Base-by-base conservation (phyloP, 768 basidiomycete genomes). In the Gelatoporia subvermispora region DNA sequence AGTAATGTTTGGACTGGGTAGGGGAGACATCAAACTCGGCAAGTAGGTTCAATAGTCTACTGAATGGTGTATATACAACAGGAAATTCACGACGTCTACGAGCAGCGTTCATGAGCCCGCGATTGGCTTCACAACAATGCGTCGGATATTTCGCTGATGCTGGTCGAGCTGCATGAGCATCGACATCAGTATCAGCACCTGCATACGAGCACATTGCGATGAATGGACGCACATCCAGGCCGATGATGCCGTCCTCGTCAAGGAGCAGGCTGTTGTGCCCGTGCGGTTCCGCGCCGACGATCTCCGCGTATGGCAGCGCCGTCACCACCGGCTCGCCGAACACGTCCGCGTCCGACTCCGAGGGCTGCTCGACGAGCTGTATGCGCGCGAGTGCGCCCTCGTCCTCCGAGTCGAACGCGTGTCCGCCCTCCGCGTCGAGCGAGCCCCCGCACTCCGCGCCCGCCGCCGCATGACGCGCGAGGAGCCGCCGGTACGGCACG, bases 181-280 rank as follows among this genome's bases (percentile, higher is more conserved):
- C 13, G 16, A n/a, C 11, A 21, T 41, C 38, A 51, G 22, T 23
- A 25, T 41, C 38, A 34, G 17, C 20, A 4, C 11, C 18, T 35
- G 17, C 11, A 5, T 13, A 5, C 17, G 20, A 8, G 3, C 40
- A 13, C 7, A 15, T 5, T 4, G 13, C 7, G 28, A 25, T 16
- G 28, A 23, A 10, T 11, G 15, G 10, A 52, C 58, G 35, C 44
- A 63, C 63, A 53, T 57, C 46, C 45, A 66, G 41, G 9, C 65
- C 63, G 31, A 66, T 46, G 25, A 66, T 56, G 18, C 61, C 51
- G 36, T 61, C 63, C 45, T 65, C 63, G 24, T 66, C 65, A 8
- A 66, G 55, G 43, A 66, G 18, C 21, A 58, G 57, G 15, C 63
- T 59, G 15, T 60, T 51, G 20, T 61, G 60, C 1, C 47, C 41